These are phyloP conservation scores for Scenedesmus sp. DNA, from an alignment of 163 green algal species.

Conservation along the genomic window DNA sequence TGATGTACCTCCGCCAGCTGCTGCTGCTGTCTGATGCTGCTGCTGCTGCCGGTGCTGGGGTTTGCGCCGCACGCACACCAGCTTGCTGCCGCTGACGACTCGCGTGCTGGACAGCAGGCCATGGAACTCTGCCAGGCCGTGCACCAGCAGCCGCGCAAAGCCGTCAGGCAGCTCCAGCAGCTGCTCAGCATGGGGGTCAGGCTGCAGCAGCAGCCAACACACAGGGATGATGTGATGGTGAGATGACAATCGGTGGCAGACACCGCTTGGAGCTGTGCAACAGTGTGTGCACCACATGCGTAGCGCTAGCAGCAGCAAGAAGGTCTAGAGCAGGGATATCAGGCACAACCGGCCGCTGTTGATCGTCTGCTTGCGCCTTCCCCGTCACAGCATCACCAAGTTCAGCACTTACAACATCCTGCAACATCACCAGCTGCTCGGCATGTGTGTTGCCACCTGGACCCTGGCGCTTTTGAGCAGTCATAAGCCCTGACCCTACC, in stretches of 20 bases:
- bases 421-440: too few species aligned
- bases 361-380: too few species aligned
- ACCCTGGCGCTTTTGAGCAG: too few species aligned
- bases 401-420: too few species aligned
- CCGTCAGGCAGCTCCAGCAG: slow-evolving; percentile 60
- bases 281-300: too few species aligned
- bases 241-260: neutral
- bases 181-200: slow-evolving; percentile 46
- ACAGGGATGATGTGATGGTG: neutral
- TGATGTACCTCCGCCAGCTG: neutral
- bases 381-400: too few species aligned
- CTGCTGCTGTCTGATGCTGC: neutral
- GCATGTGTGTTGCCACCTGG: too few species aligned
- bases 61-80: neutral
- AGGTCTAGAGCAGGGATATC: too few species aligned
- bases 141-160: slow-evolving; percentile 76
- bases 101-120: slow-evolving; percentile 57
- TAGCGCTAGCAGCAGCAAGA: too few species aligned
- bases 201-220: neutral
- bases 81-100: neutral
- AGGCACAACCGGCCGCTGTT: too few species aligned
- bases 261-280: too few species aligned
- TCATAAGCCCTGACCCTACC: too few species aligned
- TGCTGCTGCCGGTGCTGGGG: slow-evolving; percentile 34
- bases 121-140: slow-evolving; percentile 77